Evolutionary conservation across 805 yeast species (phyloP).

Genomic region (Lipomyces yamadae): DNA sequence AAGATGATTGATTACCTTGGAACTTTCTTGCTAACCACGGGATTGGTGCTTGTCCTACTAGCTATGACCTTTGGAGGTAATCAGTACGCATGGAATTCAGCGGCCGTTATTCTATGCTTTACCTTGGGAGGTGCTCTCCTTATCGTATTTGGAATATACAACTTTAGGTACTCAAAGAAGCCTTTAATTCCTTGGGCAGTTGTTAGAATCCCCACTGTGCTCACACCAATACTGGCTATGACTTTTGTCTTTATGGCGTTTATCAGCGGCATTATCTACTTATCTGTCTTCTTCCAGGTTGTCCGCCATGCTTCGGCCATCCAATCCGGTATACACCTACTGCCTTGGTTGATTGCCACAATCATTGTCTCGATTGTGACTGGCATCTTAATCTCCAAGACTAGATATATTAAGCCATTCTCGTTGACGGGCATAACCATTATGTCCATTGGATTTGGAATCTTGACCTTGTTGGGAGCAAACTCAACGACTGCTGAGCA

Average conservation of each 20-base stretch:
- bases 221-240: conserved; percentile 47
- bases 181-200: conserved; percentile 60
- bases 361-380: conserved; percentile 51
- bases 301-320: conserved; percentile 51
- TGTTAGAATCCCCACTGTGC: conserved; percentile 48
- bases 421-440: conserved; percentile 47
- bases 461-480: conserved; percentile 49
- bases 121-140: conserved; percentile 52
- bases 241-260: conserved; percentile 58
- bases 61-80: conserved; percentile 72
- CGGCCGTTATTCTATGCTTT: conserved; percentile 49
- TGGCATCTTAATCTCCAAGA: conserved; percentile 52
- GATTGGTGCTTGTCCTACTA: conserved; percentile 60
- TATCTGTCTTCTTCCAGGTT: conserved; percentile 56
- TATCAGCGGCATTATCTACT: conserved; percentile 53
- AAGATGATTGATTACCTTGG: conserved; percentile 61
- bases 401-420: conserved; percentile 51
- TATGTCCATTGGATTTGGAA: conserved; percentile 53
- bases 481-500: conserved; percentile 48
- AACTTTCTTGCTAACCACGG: conserved; percentile 58
- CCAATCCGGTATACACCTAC: conserved; percentile 49
- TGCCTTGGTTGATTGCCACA: conserved; percentile 54
- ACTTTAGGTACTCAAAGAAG: conserved; percentile 53
- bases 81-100: conserved; percentile 54
- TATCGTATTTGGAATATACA: conserved; percentile 54